Base-by-base conservation (phyloP, 2,329 filamentous ascomycete species). In the Trichophaea hybrida region DNA sequence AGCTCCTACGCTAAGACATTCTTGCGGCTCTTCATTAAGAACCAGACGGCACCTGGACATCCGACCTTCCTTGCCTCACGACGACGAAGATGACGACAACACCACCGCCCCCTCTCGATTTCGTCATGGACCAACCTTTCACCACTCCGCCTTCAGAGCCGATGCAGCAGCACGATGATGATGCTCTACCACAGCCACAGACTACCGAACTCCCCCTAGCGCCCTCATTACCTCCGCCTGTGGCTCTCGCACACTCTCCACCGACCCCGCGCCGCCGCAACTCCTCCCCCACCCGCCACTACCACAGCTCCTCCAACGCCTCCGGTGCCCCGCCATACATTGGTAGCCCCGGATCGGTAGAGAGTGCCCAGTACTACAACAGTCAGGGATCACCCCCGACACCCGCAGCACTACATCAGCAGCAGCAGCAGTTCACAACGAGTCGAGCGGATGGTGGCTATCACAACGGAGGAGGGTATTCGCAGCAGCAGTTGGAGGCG, bases 401-500 rank as follows among this genome's bases (percentile, higher is more conserved):
- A 35, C 51, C 24, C 10, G 13, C 34, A 13, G 37, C 24, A 13
- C 51, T 5, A 37, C 24, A 37, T n/a, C 24, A 37, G 24, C 24
- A 13, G n/a, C 13, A 32, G 37, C 38, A 43, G n/a, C 10, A 15
- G 38, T 43, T 43, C 38, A 2, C 15, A 24, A 12, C 13, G 15
- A 37, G 15, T 10, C 5, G 24, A 44, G 40, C 12, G 15, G 15
- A 32, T 40, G 37, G 33, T 43, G 53, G 24, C 12, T 55, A 55
- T 33, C 33, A 55, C 13, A 55, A 44, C 31, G 53, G 53, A 24
- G 40, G 53, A 12, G 40, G 53, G 8, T 46, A 61, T 6, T 40
- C 55, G 7, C 48, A 52, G 8, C 51, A 56, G 24, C 33, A 37
- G 10, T 59, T 61, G 59, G 17, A 51, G 35, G 51, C 49, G 24